Evolutionary conservation across 306 rosid species (phyloP), one percentile per base, ranked within the genome.

Genomic region (Urtica urens): DNA sequence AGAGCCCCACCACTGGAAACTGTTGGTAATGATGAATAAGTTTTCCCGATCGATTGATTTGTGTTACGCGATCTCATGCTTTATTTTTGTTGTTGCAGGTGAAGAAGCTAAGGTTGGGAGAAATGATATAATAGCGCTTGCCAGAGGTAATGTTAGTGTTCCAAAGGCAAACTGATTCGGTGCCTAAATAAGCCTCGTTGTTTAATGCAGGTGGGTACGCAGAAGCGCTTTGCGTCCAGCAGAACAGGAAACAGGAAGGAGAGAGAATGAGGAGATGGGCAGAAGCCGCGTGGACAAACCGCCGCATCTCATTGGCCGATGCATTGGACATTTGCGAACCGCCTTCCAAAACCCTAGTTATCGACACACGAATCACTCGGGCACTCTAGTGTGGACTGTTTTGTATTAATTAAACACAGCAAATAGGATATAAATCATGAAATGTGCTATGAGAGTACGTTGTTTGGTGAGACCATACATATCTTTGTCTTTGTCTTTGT

Each of bases 281-380:
- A 0, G 74, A 73, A 70, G 58, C 48, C 35, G 38, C 62, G 42
- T 79, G 94, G 96, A 60, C 55, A 54, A 75, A 90, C 63, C 68
- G 53, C 57, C 55, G 85, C 64, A 42, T 90, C 42, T 81, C 92
- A 20, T 60, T 90, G 45, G 79, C 76, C 3, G 87, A 90, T 39
- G 84, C 81, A 23, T 71, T 90, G 12, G 94, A 72, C 54, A 41
- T 72, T 14, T 63, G 81, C 5, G 81, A 66, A 16, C 20, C 71
- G 7, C 60, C 73, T 38, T 60, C 73, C 38, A 49, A 67, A 48
- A 49, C 46, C 46, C 72, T 58, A 6, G 61, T 90, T 23, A 18
- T 85, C 10, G 99, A 85, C 57, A 49, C 85, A 59, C 80, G 95
- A 53, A 74, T 82, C 27, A 51, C 81, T 65, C 75, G 95, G 76